Evolutionary conservation across 2,329 filamentous ascomycete genomes (phyloP).

Genomic region (Talaromyces verruculosus): DNA sequence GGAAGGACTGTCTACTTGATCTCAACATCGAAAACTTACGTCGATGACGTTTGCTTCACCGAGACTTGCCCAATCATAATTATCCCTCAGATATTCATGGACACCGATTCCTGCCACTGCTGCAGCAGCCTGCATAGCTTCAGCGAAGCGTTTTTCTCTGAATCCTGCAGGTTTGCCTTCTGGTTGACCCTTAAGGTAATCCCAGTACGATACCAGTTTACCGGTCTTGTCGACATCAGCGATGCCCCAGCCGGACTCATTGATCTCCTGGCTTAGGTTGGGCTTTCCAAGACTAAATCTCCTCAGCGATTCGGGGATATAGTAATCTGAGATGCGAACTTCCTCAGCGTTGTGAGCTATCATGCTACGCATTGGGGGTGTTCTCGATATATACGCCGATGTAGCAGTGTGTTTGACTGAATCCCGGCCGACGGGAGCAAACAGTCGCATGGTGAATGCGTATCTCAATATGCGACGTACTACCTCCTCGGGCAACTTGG

Average conservation of each 20-base stretch:
- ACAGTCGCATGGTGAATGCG: constrained; percentile 4
- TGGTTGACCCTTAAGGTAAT: not conserved
- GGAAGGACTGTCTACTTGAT: not conserved
- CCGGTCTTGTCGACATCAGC: not conserved
- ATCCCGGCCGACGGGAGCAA: not conserved
- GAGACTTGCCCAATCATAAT: constrained; percentile 19
- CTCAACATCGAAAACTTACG: constrained; percentile 11
- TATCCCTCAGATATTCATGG: not conserved
- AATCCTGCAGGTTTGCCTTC: not conserved
- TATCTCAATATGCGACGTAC: constrained; percentile 7
- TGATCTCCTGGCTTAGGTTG: not conserved
- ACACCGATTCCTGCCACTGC: not conserved
- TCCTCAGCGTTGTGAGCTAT: constrained; percentile 1
- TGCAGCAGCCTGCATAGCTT: constrained; percentile 1
- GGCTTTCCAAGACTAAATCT: constrained; percentile 3
- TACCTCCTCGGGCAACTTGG: not conserved
- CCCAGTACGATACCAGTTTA: not conserved
- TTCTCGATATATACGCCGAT: not conserved
- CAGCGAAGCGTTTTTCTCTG: not conserved
- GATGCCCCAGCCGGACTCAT: not conserved
- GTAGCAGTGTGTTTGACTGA: constrained; percentile 1
- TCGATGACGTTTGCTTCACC: constrained; percentile 19
- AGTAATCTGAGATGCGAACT: not conserved
- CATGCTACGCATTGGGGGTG: not conserved
- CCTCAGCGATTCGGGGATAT: not conserved